Percentiles rank a stretch among this genome's conserved stretches.
These are phyloP conservation scores for Pseudoscleropodium purum DNA, from an alignment of 225 moss, liverwort and hornwort species.

Conservation along the genomic window DNA sequence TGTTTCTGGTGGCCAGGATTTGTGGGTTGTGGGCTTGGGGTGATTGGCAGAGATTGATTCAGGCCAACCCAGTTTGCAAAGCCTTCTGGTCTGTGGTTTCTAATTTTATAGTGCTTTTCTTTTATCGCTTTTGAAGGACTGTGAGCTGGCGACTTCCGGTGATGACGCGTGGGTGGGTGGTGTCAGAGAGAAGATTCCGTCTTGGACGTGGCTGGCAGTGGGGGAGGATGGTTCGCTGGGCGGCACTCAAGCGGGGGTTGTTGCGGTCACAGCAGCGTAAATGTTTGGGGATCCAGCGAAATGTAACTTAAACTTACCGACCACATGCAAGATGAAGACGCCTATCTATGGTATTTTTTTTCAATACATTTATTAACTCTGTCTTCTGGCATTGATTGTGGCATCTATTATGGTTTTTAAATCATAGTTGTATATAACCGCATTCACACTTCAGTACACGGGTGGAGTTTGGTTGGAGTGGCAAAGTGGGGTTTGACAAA, in stretches of 20 bases:
- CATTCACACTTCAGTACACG: background rate
- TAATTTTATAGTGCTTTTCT: background rate
- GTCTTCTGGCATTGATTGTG: background rate
- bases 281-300: background rate
- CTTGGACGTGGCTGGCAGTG: background rate
- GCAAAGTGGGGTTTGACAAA: background rate
- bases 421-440: fast-evolving
- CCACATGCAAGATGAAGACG: background rate
- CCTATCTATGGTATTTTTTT: background rate
- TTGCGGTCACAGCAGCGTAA: background rate
- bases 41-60: background rate
- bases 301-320: background rate
- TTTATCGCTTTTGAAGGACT: background rate
- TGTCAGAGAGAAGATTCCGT: background rate
- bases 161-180: background rate
- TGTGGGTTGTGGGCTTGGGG: background rate
- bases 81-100: background rate
- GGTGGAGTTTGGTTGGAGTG: background rate
- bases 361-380: background rate
- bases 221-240: background rate
- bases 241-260: background rate
- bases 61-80: background rate
- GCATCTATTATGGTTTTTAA: background rate
- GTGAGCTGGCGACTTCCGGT: background rate
- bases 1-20: background rate